Evolutionary conservation across 495 filamentous ascomycete genomes (phyloP), one percentile per base, ranked within the genome.

Genomic region (Hypoxylon subgilvum): DNA sequence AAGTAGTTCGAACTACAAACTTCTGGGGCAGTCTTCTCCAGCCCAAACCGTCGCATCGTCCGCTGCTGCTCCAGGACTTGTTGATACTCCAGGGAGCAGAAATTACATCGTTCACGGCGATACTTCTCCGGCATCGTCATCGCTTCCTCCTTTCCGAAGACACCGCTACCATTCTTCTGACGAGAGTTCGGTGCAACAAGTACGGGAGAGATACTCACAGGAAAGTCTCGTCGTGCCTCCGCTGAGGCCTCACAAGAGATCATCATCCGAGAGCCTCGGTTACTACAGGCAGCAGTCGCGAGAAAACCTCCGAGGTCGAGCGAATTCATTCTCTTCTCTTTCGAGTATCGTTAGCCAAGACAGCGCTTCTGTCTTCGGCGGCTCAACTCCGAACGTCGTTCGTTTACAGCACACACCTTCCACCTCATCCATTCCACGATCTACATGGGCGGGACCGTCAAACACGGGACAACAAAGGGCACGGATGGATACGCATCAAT

Each of bases 201-300:
- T 65, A 1, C 69, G 71, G 5, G 66, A 70, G n/a, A 71, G 69
- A 27, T 82, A 83, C 67, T 84, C 81, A 4, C 79, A 79, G 45
- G 80, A 83, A 50, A 83, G 80, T 40, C 70, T 84, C 22, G 57
- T 76, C 6, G 76, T 84, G n/a, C 75, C 78, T 10, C 79, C 81
- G 3, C 61, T 84, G 9, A 66, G 74, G 23, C 71, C 74, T 7
- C 59, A 69, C 56, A 72, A 74, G 66, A 72, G 68, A 58, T 67
- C 54, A 14, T 78, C 78, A n/a, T 69, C 72, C 48, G 79, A 82
- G 41, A 73, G 63, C 18, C 61, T 78, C 18, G 74, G 77, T 6
- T 78, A 79, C 59, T 71, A 76, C 68, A 77, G 75, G 61, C 72
- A 74, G 35, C 69, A 70, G 14, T 81, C 79, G 7, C 69, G 73